Base-by-base conservation (phyloP, 2,329 filamentous ascomycete genomes). In the Myriosclerotinia curreyana region DNA sequence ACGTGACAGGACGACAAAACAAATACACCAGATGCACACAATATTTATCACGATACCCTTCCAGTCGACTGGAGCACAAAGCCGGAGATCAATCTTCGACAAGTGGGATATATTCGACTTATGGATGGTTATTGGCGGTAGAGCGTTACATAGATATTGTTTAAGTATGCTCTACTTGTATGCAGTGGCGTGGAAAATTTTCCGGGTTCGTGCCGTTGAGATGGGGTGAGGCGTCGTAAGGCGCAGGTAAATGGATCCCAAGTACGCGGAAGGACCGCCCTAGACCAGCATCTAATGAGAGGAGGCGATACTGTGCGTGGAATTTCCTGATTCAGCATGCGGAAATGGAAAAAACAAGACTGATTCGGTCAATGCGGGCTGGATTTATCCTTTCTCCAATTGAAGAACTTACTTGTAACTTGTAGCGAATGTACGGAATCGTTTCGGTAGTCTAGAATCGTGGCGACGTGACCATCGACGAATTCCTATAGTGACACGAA, bases 171-270 rank as follows among this genome's bases (percentile, higher is more conserved):
- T 55, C 50, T 55, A 44, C 48, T 15, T 28, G 9, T 46, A 31
- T 58, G 42, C 12, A 22, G 49, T 58, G 40, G 44, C 52, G 60
- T 63, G 60, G 60, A 59, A 28, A 48, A 25, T 25, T 9, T 20
- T 14, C 42, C 14, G 48, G 60, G 52, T 12, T 51, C 40, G 34
- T 50, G 40, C 22, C 22, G 40, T 46, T 31, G 42, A 56, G 40
- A 54, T 54, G 50, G 22, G 44, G n/a, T 48, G 52, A 58, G 44
- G 52, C 52, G 60, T 63, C 17, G 60, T 50, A 58, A 63, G 52
- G 52, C 31, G 60, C 34, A 55, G 51, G 53, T 56, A 15, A 62
- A 20, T 48, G 40, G 50, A 54, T 56, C 36, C 22, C 15, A 40
- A 46, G 50, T 34, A 34, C 44, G 60, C 48, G 46, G 46, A 34